Conservation (phyloP, 2,329 filamentous ascomycete species). For the Curvularia sp. region DNA sequence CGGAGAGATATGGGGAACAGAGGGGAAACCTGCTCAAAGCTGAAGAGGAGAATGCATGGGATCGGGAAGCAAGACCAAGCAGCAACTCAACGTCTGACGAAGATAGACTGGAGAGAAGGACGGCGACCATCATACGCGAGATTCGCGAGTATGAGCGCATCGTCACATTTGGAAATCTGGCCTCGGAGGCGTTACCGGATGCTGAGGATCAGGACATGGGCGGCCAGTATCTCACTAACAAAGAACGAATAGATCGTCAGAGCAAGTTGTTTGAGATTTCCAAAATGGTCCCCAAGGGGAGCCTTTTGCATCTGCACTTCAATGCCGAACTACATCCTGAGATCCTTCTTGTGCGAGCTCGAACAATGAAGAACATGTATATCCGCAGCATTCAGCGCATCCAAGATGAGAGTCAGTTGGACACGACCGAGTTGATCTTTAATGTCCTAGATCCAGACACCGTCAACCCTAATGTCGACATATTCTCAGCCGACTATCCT, state of each 20-base stretch:
- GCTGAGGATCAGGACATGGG: conserved; percentile 54
- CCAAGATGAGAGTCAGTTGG: conserved; percentile 13
- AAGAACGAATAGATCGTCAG: conserved; percentile 52
- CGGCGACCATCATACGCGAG: conserved; percentile 45
- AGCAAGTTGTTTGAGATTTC: conserved; percentile 67
- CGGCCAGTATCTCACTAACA: conserved; percentile 56
- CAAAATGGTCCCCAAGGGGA: conserved; percentile 70
- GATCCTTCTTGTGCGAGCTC: conserved; percentile 64
- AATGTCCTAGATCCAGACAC: conserved; percentile 54
- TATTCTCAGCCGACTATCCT: conserved; percentile 54
- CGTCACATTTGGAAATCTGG: conserved; percentile 52
- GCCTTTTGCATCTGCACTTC: conserved; percentile 77
- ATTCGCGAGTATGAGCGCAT: conserved; percentile 55
- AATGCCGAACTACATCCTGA: conserved; percentile 73
- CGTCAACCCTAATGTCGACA: conserved; percentile 37
- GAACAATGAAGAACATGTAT: conserved; percentile 66
- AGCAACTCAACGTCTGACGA: conserved; percentile 7
- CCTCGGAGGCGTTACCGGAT: conserved; percentile 52
- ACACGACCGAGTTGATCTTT: conserved; percentile 67
- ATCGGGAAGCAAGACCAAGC: conserved; percentile 38
- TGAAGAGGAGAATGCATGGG: conserved; percentile 49
- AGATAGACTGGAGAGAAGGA: conserved; percentile 39
- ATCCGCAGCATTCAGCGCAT: conserved; percentile 68
- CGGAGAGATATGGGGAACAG: conserved; percentile 27
- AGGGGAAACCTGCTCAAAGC: conserved; percentile 38